phyloP scores from a whole-genome alignment of 352 stramenopile genomes.

The Pythium pyrilobum region DNA sequence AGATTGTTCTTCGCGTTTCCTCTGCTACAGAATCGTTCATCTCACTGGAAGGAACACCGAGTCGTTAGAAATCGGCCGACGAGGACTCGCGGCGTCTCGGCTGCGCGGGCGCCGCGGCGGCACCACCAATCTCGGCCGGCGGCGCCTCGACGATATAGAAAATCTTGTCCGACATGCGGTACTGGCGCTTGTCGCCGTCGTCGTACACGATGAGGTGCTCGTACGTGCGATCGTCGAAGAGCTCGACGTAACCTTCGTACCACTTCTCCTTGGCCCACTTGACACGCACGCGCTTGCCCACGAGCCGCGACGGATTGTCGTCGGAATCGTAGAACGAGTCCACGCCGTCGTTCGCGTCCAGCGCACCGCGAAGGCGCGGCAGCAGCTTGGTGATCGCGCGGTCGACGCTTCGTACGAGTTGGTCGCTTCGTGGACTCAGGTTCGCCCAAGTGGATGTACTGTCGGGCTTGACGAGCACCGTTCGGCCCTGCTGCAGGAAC shows the following conservation, averaged over 20 bases:
- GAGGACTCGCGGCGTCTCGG: conserved; percentile 14
- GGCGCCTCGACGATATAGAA: conserved; percentile 63
- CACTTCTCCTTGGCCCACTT: conserved; percentile 90
- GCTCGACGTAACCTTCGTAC: conserved; percentile 76
- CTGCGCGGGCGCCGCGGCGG: background rate
- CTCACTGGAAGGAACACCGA: background rate
- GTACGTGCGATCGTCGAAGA: conserved; percentile 75
- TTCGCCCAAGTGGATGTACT: conserved; percentile 75
- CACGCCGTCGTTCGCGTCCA: conserved; percentile 17
- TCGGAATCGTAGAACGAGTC: conserved; percentile 89
- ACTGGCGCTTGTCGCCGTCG: conserved; percentile 82
- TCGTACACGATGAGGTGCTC: conserved; percentile 84
- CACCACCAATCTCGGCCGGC: background rate
- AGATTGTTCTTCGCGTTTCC: too few relatives aligned
- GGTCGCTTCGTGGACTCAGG: conserved; percentile 16
- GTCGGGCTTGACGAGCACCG: conserved; percentile 79
- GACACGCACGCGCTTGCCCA: conserved; percentile 78
- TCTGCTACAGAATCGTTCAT: too few relatives aligned
- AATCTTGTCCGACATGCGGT: conserved; percentile 87
- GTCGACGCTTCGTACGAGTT: conserved; percentile 21
- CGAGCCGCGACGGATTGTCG: conserved; percentile 78
- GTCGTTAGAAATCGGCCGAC: conserved; percentile 10
- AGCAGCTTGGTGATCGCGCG: conserved; percentile 21
- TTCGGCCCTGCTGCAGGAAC: conserved; percentile 68
- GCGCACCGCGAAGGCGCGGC: conserved; percentile 16